Evolutionary conservation across 306 rosid species (phyloP).

Genomic region (Senna siamea): DNA sequence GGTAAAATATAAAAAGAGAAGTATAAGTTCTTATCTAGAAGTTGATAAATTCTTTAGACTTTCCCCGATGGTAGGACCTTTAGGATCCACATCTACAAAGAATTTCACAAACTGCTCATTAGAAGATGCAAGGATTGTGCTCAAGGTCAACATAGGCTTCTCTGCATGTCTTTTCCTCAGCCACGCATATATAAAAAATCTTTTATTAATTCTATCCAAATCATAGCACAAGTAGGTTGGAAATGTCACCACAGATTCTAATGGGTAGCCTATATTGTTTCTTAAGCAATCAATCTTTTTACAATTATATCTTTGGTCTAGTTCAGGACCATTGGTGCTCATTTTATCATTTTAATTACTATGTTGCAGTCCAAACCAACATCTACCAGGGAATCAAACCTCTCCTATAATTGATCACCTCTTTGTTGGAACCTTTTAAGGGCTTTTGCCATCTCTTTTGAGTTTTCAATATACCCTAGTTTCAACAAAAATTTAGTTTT

Average conservation of each 20-base stretch:
- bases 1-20: not conserved
- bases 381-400: slow-evolving; percentile 77
- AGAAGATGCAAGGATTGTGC: slow-evolving; percentile 64
- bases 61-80: slow-evolving; percentile 71
- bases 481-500: slow-evolving; percentile 67
- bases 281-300: slow-evolving; percentile 65
- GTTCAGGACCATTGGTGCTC: slow-evolving; percentile 66
- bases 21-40: slow-evolving; percentile 32
- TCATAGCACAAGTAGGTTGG: slow-evolving; percentile 74
- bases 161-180: slow-evolving; percentile 58
- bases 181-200: slow-evolving; percentile 80
- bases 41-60: slow-evolving; percentile 42
- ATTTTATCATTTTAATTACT: slow-evolving; percentile 55
- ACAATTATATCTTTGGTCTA: slow-evolving; percentile 53
- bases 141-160: slow-evolving; percentile 56
- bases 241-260: slow-evolving; percentile 55
- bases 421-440: slow-evolving; percentile 67
- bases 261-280: slow-evolving; percentile 60
- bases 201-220: slow-evolving; percentile 52
- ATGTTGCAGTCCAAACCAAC: slow-evolving; percentile 77
- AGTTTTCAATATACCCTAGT: slow-evolving; percentile 72
- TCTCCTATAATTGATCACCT: slow-evolving; percentile 81
- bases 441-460: slow-evolving; percentile 83
- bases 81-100: slow-evolving; percentile 70
- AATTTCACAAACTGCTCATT: slow-evolving; percentile 61